phyloP scores from a whole-genome alignment of 2,329 filamentous ascomycete genomes.

The Orbilia ellipsospora region DNA sequence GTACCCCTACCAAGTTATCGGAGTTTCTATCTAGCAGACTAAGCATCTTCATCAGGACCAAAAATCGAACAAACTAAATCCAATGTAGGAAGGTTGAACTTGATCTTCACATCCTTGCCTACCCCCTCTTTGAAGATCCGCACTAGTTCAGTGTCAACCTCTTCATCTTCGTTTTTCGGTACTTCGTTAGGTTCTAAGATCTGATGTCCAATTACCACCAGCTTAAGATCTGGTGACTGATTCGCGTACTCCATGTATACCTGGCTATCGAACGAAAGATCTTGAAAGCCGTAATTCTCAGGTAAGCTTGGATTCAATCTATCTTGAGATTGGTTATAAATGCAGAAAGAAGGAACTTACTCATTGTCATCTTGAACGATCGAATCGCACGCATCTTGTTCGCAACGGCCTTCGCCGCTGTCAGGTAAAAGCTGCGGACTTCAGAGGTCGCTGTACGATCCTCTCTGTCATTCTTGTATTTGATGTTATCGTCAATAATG shows the following conservation, averaged over 20 bases:
- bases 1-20: not conserved
- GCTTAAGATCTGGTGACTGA: constrained; percentile 16
- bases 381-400: constrained; percentile 28
- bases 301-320: constrained; percentile 22
- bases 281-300: constrained; percentile 19
- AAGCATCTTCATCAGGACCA: not conserved
- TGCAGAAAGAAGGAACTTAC: constrained; percentile 22
- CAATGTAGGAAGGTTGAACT: constrained; percentile 25
- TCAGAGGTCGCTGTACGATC: constrained; percentile 31
- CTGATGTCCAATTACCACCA: constrained; percentile 28
- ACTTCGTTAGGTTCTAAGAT: constrained; percentile 28
- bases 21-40: not conserved
- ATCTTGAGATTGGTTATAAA: constrained; percentile 7
- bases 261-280: constrained; percentile 34
- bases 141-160: constrained; percentile 32
- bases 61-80: constrained; percentile 5
- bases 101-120: constrained; percentile 40
- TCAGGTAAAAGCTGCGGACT: constrained; percentile 35
- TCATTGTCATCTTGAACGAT: constrained; percentile 38
- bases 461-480: constrained; percentile 29
- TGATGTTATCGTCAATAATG: constrained; percentile 23
- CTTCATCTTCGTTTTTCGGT: constrained; percentile 26
- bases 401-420: constrained; percentile 36
- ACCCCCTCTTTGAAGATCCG: constrained; percentile 39
- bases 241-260: constrained; percentile 34